Evolutionary conservation across 257 asterid genomes (phyloP).

Genomic region (Vinca minor): DNA sequence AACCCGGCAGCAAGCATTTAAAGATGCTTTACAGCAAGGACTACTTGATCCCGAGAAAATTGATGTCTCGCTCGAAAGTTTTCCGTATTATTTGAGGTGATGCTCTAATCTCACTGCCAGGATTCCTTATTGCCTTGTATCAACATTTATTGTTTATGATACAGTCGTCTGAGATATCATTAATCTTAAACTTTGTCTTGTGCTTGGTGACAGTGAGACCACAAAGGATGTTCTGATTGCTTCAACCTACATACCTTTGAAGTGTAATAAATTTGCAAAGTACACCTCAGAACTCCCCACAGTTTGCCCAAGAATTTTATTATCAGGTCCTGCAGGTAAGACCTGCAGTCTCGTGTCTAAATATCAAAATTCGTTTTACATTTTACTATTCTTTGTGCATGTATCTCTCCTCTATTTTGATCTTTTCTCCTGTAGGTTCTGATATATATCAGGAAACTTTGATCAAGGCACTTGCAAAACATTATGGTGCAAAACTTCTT

Average conservation of each 20-base stretch:
- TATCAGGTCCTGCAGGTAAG: slow-evolving; percentile 87
- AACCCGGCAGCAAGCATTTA: slow-evolving; percentile 64
- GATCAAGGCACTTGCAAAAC: slow-evolving; percentile 65
- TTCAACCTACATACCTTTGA: slow-evolving; percentile 61
- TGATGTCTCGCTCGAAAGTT: slow-evolving; percentile 62
- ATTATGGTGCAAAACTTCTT: slow-evolving; percentile 53
- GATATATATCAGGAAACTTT: slow-evolving; percentile 83
- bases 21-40: slow-evolving; percentile 60
- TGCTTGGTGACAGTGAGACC: slow-evolving; percentile 49
- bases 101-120: background rate
- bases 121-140: too few species aligned
- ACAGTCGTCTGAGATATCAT: too few species aligned
- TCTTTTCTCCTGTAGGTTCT: slow-evolving; percentile 45
- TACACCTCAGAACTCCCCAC: slow-evolving; percentile 57
- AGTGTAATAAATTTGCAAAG: slow-evolving; percentile 41
- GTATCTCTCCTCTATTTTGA: slow-evolving; percentile 11
- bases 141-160: too few species aligned
- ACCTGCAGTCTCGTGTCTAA: background rate
- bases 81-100: slow-evolving; percentile 86
- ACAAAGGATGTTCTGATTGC: slow-evolving; percentile 74
- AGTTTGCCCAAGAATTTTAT: slow-evolving; percentile 66
- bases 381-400: background rate
- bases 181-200: too few species aligned
- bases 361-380: background rate
- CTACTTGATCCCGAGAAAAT: slow-evolving; percentile 46